Evolutionary conservation across 805 yeast species (phyloP), one percentile per base, ranked within the genome.

Genomic region (Starmerella floricola): DNA sequence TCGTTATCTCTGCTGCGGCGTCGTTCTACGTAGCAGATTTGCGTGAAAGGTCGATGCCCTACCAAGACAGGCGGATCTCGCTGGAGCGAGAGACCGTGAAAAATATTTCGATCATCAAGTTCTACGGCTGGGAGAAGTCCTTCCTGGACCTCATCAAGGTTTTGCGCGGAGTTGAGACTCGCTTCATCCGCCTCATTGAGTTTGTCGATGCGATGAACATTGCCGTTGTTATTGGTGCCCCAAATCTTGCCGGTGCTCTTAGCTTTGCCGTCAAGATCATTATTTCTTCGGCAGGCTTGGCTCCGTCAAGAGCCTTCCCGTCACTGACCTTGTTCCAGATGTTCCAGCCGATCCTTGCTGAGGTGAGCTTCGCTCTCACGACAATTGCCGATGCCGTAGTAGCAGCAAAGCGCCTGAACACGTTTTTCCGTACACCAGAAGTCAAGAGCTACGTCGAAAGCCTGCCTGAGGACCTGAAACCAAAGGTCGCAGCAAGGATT

Each of bases 81-180:
- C 67, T 74, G 41, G 75, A 84, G 60, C 79, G 81, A 50, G 96
- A 86, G 59, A 72, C 84, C 27, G 64, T 87, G 49, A 74, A 72
- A 54, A 75, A 79, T 50, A 72, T 87, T 67, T 81, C 79, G 55
- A 71, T 79, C 59, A 81, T 86, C 59, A 86, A 87, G 63, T 80
- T 72, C 58, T 86, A 86, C 58, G 82, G 93, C 1, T 86, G 95
- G 95, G 95, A 87, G 62, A 67, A 67, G 28, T 84, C 95, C 0
- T 87, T 83, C 56, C 65, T 67, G 38, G 58, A 66, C 10, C 64
- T 68, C 37, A 69, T 87, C 30, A 18, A 20, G 2, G 32, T 15
- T 2, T 27, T 39, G 12, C 37, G 51, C 2, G 30, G 36, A 17
- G 15, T 34, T 3, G 51, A 48, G 33, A 45, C 49, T 2, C 27